These are phyloP conservation scores for Alternaria conjuncta DNA, from an alignment of 2,329 filamentous ascomycete genomes.

Conservation along the genomic window DNA sequence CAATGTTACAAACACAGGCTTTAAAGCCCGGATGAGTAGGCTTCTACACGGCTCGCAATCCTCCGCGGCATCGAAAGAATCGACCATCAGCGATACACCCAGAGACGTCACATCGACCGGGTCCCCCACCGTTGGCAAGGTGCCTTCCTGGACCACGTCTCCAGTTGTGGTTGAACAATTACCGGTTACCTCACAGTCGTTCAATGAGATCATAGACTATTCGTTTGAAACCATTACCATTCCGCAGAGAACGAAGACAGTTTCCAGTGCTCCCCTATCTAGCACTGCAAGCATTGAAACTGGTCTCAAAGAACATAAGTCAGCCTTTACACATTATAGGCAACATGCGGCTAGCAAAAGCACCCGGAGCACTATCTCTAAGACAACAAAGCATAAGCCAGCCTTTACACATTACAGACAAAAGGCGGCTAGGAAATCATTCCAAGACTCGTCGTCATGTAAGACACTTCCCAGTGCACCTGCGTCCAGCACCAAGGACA, in stretches of 20 bases:
- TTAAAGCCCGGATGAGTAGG: background rate
- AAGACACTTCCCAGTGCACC: background rate
- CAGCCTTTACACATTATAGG: background rate
- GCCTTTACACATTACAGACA: background rate
- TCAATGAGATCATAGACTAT: background rate
- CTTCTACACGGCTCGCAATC: background rate
- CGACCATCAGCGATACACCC: background rate
- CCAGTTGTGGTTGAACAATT: background rate
- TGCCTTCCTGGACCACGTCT: background rate
- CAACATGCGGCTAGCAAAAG: background rate
- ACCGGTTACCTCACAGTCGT: background rate
- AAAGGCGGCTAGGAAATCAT: background rate
- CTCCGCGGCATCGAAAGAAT: background rate
- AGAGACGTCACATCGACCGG: background rate
- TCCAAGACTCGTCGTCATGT: background rate
- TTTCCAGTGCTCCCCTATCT: background rate
- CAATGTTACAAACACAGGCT: background rate
- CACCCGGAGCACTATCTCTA: background rate
- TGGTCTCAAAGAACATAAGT: background rate
- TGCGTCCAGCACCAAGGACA: background rate
- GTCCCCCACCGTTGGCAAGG: too few relatives aligned
- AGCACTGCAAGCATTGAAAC: background rate
- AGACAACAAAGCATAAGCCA: background rate
- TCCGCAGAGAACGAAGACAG: background rate
- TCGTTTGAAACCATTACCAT: background rate